Conservation (phyloP, 805 yeast species). For the Sugiyamaella marilandica region DNA sequence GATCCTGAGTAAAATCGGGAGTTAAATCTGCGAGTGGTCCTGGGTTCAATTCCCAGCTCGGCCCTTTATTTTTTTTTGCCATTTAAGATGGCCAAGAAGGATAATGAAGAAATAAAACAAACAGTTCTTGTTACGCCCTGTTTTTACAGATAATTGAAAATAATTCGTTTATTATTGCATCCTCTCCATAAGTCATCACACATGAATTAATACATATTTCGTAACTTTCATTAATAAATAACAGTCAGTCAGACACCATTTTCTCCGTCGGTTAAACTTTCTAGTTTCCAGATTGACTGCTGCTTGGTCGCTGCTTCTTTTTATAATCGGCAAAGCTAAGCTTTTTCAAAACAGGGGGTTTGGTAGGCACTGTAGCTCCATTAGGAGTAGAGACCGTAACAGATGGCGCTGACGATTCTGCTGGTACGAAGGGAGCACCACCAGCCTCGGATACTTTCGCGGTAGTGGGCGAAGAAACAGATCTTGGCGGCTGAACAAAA, state of each 20-base stretch:
- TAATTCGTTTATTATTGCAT: too few relatives aligned
- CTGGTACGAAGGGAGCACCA: neutral
- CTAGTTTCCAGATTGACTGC: neutral
- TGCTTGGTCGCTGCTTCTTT: constrained; percentile 39
- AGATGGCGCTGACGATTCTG: constrained; percentile 3
- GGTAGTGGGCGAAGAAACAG: neutral
- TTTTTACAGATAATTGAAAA: too few relatives aligned
- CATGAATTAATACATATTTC: neutral
- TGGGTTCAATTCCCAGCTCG: constrained; percentile 31
- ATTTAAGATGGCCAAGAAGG: too few relatives aligned
- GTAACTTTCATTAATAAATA: neutral
- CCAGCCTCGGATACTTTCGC: neutral
- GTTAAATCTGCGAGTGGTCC: constrained; percentile 26
- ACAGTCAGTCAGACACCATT: neutral
- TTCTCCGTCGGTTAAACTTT: neutral
- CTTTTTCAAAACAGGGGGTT: constrained; percentile 39
- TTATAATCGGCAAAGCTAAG: constrained; percentile 72
- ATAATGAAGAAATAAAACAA: too few relatives aligned
- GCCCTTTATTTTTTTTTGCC: constrained; percentile 22
- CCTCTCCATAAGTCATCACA: neutral
- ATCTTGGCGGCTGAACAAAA: neutral
- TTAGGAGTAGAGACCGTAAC: neutral
- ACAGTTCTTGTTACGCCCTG: too few relatives aligned
- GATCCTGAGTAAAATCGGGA: neutral
- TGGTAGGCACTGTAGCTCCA: constrained; percentile 1